Conservation (phyloP, 1,284 basidiomycete species). For the Tilletia indica region DNA sequence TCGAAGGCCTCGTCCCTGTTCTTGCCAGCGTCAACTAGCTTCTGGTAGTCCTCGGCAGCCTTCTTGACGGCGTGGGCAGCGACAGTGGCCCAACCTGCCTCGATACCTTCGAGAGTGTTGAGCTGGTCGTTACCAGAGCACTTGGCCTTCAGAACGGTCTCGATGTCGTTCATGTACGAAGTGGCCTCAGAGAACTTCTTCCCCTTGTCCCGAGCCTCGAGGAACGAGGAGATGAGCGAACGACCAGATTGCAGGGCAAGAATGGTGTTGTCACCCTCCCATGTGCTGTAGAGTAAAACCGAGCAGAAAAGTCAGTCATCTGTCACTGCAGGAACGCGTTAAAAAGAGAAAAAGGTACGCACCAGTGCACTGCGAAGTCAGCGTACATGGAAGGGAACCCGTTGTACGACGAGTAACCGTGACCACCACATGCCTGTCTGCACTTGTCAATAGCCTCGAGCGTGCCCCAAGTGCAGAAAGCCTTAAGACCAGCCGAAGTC, state of each 20-base stretch:
- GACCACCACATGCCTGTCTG: slow-evolving; percentile 63
- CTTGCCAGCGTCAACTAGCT: slow-evolving; percentile 58
- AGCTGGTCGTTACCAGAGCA: slow-evolving; percentile 56
- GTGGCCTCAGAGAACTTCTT: slow-evolving; percentile 59
- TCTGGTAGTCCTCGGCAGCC: slow-evolving; percentile 60
- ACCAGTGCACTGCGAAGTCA: slow-evolving; percentile 57
- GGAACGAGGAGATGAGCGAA: slow-evolving; percentile 61
- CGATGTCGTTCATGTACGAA: slow-evolving; percentile 60
- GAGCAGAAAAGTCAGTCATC: too few relatives aligned
- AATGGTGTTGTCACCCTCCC: slow-evolving; percentile 64
- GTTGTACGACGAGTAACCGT: slow-evolving; percentile 64
- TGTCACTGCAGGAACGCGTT: neutral
- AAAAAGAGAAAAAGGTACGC: slow-evolving; percentile 26
- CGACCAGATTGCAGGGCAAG: slow-evolving; percentile 62
- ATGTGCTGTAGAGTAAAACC: slow-evolving; percentile 51
- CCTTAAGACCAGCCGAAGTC: slow-evolving; percentile 64
- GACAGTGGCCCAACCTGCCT: slow-evolving; percentile 61
- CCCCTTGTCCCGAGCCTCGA: slow-evolving; percentile 58
- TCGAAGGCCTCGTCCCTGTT: slow-evolving; percentile 62
- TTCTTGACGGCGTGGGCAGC: slow-evolving; percentile 63
- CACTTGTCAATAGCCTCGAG: slow-evolving; percentile 64
- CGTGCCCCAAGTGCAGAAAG: slow-evolving; percentile 65
- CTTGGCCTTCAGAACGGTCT: slow-evolving; percentile 57
- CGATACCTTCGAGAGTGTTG: slow-evolving; percentile 60
- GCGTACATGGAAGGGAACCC: slow-evolving; percentile 62